These are phyloP conservation scores for Xylariales sp. DNA, from an alignment of 2,329 filamentous ascomycete genomes.

Conservation along the genomic window DNA sequence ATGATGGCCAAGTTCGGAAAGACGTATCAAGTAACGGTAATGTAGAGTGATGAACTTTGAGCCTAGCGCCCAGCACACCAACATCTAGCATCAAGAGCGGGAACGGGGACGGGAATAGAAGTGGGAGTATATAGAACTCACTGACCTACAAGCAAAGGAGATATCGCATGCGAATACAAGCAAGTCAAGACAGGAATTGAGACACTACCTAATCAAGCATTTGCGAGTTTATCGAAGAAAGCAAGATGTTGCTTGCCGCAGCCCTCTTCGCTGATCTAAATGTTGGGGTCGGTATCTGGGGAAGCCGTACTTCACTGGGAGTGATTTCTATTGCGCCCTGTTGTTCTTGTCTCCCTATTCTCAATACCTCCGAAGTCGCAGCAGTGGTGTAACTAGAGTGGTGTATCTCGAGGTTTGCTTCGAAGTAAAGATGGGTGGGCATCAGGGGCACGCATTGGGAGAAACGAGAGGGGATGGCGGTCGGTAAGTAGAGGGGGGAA, in stretches of 20 bases:
- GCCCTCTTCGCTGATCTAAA: constrained; percentile 31
- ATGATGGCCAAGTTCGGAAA: not conserved
- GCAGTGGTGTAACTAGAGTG: constrained; percentile 3
- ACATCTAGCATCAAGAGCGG: not conserved
- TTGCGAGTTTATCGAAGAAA: constrained; percentile 18
- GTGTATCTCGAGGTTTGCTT: constrained; percentile 36
- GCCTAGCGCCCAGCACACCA: not conserved
- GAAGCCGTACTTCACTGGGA: constrained; percentile 7
- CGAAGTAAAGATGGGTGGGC: constrained; percentile 37
- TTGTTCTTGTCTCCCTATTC: constrained; percentile 8
- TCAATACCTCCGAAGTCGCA: constrained; percentile 5
- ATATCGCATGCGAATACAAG: constrained; percentile 45
- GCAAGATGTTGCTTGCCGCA: constrained; percentile 5
- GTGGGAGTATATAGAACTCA: constrained; percentile 12
- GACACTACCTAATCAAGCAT: constrained; percentile 25
- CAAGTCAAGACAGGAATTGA: constrained; percentile 16
- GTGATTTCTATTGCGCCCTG: constrained; percentile 8
- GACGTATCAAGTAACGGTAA: not conserved
- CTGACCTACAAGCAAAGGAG: constrained; percentile 36
- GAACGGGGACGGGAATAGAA: not conserved
- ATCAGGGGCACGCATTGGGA: constrained; percentile 46
- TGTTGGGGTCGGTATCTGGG: constrained; percentile 28
- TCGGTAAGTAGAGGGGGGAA: constrained; percentile 28
- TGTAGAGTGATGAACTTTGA: not conserved
- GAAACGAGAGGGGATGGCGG: constrained; percentile 10